These are phyloP conservation scores for Ustilago hordei DNA, from an alignment of 1,284 basidiomycete genomes.

Conservation along the genomic window DNA sequence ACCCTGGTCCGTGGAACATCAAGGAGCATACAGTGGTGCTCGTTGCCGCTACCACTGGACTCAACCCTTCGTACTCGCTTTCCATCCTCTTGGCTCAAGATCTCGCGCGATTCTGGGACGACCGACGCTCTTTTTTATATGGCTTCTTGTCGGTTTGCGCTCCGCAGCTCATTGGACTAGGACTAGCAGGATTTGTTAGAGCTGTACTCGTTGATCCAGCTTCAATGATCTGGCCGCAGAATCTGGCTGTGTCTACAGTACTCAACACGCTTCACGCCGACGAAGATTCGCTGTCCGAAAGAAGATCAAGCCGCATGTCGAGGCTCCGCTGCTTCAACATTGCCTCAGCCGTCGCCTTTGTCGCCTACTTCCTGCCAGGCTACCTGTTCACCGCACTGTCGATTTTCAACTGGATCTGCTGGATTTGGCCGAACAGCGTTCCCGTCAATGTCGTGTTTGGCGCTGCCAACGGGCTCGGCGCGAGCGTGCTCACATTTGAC, in stretches of 20 bases:
- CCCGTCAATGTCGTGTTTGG: slow-evolving; percentile 64
- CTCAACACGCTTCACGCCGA: slow-evolving; percentile 62
- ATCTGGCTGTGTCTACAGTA: slow-evolving; percentile 56
- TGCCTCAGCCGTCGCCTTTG: slow-evolving; percentile 73
- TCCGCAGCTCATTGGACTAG: slow-evolving; percentile 70
- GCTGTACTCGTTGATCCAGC: slow-evolving; percentile 59
- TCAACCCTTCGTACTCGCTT: slow-evolving; percentile 70
- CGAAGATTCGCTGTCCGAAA: slow-evolving; percentile 22
- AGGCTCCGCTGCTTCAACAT: slow-evolving; percentile 50
- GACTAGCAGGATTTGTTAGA: slow-evolving; percentile 53
- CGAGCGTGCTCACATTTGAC: slow-evolving; percentile 59
- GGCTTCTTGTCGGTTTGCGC: slow-evolving; percentile 71
- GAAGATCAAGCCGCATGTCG: slow-evolving; percentile 71
- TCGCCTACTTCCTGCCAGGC: slow-evolving; percentile 76
- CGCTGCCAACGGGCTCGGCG: slow-evolving; percentile 43
- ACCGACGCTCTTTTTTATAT: slow-evolving; percentile 68
- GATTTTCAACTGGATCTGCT: slow-evolving; percentile 62
- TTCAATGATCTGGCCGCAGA: slow-evolving; percentile 65
- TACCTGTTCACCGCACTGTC: slow-evolving; percentile 62
- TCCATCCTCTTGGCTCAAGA: slow-evolving; percentile 73
- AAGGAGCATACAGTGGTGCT: slow-evolving; percentile 65
- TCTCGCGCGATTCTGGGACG: slow-evolving; percentile 68
- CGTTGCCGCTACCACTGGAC: slow-evolving; percentile 40
- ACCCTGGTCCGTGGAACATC: slow-evolving; percentile 64
- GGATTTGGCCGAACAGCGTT: slow-evolving; percentile 61